Base-by-base conservation (phyloP, 352 stramenopile species). In the Peronospora tabacina region DNA sequence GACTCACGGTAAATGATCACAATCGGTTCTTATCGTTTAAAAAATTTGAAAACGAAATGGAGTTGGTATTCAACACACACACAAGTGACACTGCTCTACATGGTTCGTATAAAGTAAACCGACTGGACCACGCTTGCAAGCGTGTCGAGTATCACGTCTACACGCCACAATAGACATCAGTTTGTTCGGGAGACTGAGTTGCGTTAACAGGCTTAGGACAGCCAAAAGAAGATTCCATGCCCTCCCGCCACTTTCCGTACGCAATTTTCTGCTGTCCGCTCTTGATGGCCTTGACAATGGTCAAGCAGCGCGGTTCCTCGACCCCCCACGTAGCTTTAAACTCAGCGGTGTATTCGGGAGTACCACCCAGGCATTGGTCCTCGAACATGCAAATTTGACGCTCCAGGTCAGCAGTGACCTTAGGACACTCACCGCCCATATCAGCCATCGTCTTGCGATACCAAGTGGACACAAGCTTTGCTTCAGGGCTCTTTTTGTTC, bases 311-410 rank as follows among this genome's bases (percentile, higher is more conserved):
- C 10, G 68, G 61, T n/a, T 56, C 49, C 4, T 62, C 58, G 1
- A 59, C 67, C 9, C 59, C 49, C 70, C 68, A 82, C 10, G 59
- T 66, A 0, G 46, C 51, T 49, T 80, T 80, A 52, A 82, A 81
- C 37, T 63, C 57, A 0, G 44, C 42, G 0, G 57, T 52, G 50
- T 80, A 84, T 30, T 80, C 68, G 0, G 47, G 39, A 0, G 62
- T 60, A 12, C 70, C 70, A 11, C 70, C 70, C 1, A 82, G 56
- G 43, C 72, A 84, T 28, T 77, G 55, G 20, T 77, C 54, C 38
- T 82, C 56, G 36, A 72, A 74, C 65, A 80, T 63, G 29, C 72
- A 78, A 40, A 61, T 24, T 58, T 82, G 76, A 41, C 62, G 63
- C 50, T 84, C 72, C 17, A 84, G 55, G 40, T 84, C 70, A 4